phyloP scores from a whole-genome alignment of 768 basidiomycete species.

The Crepidotus variabilis region DNA sequence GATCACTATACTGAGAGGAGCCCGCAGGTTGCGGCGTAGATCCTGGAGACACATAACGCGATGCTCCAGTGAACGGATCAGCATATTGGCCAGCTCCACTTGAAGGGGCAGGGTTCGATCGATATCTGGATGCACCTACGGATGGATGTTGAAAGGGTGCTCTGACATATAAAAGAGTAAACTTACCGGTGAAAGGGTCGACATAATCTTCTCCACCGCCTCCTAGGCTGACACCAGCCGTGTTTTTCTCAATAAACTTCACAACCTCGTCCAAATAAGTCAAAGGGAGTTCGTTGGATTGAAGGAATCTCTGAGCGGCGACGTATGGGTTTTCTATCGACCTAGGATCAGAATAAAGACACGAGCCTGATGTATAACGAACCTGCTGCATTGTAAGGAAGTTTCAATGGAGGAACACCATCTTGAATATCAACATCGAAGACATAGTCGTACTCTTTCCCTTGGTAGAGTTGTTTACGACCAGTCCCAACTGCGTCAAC shows the following conservation, averaged over 20 bases:
- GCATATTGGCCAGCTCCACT: constrained; percentile 35
- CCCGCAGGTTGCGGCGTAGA: constrained; percentile 27
- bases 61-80: constrained; percentile 75
- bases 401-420: constrained; percentile 86
- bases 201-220: constrained; percentile 55
- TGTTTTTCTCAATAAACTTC: constrained; percentile 90
- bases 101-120: constrained; percentile 28
- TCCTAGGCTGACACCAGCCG: constrained; percentile 71
- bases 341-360: constrained; percentile 3
- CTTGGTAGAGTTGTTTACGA: constrained; percentile 89
- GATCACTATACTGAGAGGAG: constrained; percentile 45
- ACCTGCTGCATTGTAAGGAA: constrained; percentile 92
- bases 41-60: constrained; percentile 50
- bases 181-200: constrained; percentile 87
- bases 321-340: constrained; percentile 83
- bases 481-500: constrained; percentile 90
- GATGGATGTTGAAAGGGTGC: background rate
- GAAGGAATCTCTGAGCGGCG: constrained; percentile 87
- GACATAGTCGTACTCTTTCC: constrained; percentile 98
- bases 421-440: constrained; percentile 97
- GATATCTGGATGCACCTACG: constrained; percentile 64
- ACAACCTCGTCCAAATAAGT: constrained; percentile 89
- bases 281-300: constrained; percentile 76
- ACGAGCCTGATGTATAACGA: constrained; percentile 14
- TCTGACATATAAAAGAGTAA: background rate